These are phyloP conservation scores for Mycena floridula DNA, from an alignment of 768 basidiomycete genomes.

Conservation along the genomic window DNA sequence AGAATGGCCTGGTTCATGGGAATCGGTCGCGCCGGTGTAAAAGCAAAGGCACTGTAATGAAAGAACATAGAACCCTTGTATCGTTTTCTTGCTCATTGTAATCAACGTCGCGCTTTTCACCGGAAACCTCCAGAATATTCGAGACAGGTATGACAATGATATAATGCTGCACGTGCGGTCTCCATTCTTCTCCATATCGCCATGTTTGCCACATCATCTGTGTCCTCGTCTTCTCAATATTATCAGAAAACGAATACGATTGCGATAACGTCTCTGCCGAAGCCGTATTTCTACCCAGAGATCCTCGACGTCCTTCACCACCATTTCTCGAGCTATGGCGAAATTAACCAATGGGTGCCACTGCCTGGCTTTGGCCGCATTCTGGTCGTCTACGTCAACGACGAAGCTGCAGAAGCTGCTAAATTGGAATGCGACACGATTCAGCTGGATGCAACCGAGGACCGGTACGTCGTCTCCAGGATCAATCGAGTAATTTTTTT, in stretches of 20 bases:
- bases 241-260: slow-evolving; percentile 69
- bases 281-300: slow-evolving; percentile 67
- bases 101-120: too few relatives aligned
- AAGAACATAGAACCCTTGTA: too few relatives aligned
- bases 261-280: slow-evolving; percentile 73
- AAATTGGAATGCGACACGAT: slow-evolving; percentile 64
- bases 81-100: too few relatives aligned
- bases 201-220: neutral
- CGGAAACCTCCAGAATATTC: too few relatives aligned
- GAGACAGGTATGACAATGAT: too few relatives aligned
- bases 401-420: slow-evolving; percentile 63
- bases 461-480: slow-evolving; percentile 39
- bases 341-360: slow-evolving; percentile 88
- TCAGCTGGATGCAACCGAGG: slow-evolving; percentile 42
- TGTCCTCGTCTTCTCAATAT: neutral
- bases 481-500: too few relatives aligned
- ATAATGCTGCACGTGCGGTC: too few relatives aligned
- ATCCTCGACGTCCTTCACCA: slow-evolving; percentile 58
- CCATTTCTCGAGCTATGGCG: slow-evolving; percentile 77
- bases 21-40: too few relatives aligned
- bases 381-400: slow-evolving; percentile 79
- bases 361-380: slow-evolving; percentile 76
- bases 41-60: too few relatives aligned
- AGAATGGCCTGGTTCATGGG: too few relatives aligned
- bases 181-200: too few relatives aligned